Percentiles rank a stretch among this genome's conserved stretches.
Conservation (phyloP, 2,329 filamentous ascomycete species). For the Chaetomiaceae sp. region DNA sequence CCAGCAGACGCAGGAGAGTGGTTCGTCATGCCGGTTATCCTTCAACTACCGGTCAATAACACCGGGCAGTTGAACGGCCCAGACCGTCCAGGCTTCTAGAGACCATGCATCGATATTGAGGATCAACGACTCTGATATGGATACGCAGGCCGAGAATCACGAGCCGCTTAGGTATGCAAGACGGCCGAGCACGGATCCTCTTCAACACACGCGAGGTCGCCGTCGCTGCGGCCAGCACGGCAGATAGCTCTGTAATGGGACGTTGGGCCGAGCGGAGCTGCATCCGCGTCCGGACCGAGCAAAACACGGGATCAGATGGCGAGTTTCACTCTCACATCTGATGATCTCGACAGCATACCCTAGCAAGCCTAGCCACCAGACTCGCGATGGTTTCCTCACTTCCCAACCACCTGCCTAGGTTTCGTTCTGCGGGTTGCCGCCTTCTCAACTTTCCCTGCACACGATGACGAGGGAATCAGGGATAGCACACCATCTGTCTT, state of each 20-base stretch:
- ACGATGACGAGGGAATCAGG: not conserved
- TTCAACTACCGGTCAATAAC: too few species aligned
- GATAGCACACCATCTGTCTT: not conserved
- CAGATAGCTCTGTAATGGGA: not conserved
- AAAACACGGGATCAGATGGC: not conserved
- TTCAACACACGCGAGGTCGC: not conserved
- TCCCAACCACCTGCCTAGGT: not conserved
- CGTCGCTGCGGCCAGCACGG: slow-evolving; percentile 14
- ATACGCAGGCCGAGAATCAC: too few species aligned
- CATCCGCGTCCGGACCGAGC: slow-evolving; percentile 17
- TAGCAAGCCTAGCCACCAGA: too few species aligned
- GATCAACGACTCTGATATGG: too few species aligned
- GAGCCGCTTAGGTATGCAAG: too few species aligned
- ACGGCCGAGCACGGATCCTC: not conserved
- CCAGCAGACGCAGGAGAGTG: too few species aligned
- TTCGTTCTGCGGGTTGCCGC: slow-evolving; percentile 2
- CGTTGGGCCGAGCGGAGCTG: slow-evolving; percentile 13
- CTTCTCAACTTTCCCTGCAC: not conserved
- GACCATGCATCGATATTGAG: too few species aligned
- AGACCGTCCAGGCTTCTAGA: too few species aligned
- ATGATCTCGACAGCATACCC: not conserved
- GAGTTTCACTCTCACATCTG: not conserved
- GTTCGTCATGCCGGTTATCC: too few species aligned
- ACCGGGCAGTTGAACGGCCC: too few species aligned
- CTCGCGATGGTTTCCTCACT: not conserved